Base-by-base conservation (phyloP, 257 asterid species). In the Linaria vulgaris region DNA sequence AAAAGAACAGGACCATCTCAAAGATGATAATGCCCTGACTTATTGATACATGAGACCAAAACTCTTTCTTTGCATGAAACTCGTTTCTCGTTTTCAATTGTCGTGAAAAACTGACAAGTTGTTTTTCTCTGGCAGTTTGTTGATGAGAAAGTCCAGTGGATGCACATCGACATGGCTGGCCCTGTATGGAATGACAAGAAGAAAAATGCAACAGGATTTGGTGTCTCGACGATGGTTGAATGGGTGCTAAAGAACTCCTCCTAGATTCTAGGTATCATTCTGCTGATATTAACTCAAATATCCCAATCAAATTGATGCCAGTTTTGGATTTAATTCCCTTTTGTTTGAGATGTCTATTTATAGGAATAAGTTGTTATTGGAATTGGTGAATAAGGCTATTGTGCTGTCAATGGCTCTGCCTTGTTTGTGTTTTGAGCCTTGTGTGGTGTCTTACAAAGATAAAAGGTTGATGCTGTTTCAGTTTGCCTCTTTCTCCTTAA, bases 121-220 rank as follows among this genome's bases (percentile, higher is more conserved):
- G 1, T 15, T 14, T 10, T 64, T 34, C 8, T 14, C 13, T 17
- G 66, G 86, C 95, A 88, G 98, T 92, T 92, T 83, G 99, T 92
- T 20, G 87, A 89, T 45, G 99, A 89, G 83, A 92, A 89, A 78
- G 99, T 89, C 56, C 86, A 85, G 20, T 92, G 99, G 99, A 78
- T 92, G 99, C 99, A 92, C 49, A 85, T 92, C 11, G 99, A 92
- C 85, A 68, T 92, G 73, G 95, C 96, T 45, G 99, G 95, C 10
- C 99, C 97, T 4, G 97, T 92, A 24, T 87, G 95, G 97, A 83
- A 69, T 12, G 90, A 87, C 0, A 83, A 87, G 73, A 87, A 85
- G 85, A 92, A 92, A 69, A 56, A 53, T 3, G 97, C 95, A 1
- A 89, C 98, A 0, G 97, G 98, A 24, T 92, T 89, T 25, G 98